Conservation (phyloP, 768 basidiomycete species). For the Calocera cornea region DNA sequence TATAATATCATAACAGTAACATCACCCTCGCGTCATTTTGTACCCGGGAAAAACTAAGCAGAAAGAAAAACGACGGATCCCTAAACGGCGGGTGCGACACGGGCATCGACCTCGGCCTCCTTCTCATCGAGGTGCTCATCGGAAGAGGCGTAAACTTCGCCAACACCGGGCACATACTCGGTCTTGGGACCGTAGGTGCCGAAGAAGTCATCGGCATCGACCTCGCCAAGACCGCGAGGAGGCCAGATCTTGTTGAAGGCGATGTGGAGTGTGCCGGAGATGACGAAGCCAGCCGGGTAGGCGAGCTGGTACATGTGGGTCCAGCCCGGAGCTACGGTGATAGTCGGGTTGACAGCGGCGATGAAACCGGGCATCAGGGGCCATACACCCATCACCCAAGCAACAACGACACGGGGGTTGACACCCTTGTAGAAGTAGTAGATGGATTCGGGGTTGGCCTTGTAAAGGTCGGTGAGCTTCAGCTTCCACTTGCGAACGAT, state of each 20-base stretch:
- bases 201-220: neutral
- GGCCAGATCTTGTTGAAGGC: neutral
- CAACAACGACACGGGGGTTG: constrained; percentile 18
- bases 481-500: constrained; percentile 13
- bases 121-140: constrained; percentile 1
- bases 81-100: neutral
- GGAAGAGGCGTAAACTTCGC: neutral
- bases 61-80: neutral
- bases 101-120: neutral
- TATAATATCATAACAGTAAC: neutral
- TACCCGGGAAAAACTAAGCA: neutral
- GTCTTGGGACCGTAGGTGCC: neutral
- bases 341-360: neutral
- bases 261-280: neutral
- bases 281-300: neutral
- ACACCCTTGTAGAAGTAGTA: constrained; percentile 19
- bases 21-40: neutral
- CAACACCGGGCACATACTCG: neutral
- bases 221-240: neutral
- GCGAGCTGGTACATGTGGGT: constrained; percentile 2
- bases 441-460: constrained; percentile 10
- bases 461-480: constrained; percentile 18
- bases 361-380: constrained; percentile 2
- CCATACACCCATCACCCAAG: constrained; percentile 17
- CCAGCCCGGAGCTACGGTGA: neutral